These are phyloP conservation scores for Tripterygium wilfordii DNA, from an alignment of 177 flowering plant species.

Conservation along the genomic window DNA sequence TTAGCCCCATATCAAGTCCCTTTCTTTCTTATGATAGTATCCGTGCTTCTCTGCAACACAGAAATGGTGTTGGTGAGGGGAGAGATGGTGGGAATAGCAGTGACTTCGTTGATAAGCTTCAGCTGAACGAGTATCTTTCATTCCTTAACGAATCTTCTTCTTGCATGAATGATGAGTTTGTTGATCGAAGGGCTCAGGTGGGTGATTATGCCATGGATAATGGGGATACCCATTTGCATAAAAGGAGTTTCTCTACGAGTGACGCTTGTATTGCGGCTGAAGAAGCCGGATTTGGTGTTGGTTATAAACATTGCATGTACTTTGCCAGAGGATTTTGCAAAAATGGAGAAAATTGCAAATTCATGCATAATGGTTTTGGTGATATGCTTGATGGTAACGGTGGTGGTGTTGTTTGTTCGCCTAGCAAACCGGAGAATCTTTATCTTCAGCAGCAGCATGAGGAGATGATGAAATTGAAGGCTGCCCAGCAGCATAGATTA, in stretches of 20 bases:
- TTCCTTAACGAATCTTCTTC: conserved; percentile 23
- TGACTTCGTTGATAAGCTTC: conserved; percentile 22
- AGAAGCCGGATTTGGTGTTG: conserved; percentile 35
- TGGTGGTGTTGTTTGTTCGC: conserved; percentile 32
- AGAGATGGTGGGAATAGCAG: not conserved
- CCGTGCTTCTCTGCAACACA: conserved; percentile 7
- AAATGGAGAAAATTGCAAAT: conserved; percentile 75
- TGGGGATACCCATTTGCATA: conserved; percentile 33
- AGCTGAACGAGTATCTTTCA: conserved; percentile 25
- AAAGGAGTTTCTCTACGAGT: conserved; percentile 69
- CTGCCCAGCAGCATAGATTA: conserved; percentile 42
- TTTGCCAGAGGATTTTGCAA: conserved; percentile 74
- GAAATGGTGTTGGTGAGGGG: conserved; percentile 1
- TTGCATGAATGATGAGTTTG: conserved; percentile 16
- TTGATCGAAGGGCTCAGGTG: conserved; percentile 8
- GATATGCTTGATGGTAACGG: conserved; percentile 20
- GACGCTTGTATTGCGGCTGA: conserved; percentile 42
- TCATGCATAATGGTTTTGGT: conserved; percentile 44
- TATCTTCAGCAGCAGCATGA: conserved; percentile 25
- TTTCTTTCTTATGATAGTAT: conserved; percentile 21
- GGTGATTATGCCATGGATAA: conserved; percentile 4
- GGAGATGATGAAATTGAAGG: conserved; percentile 53
- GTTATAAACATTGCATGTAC: conserved; percentile 80
- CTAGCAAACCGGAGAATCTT: conserved; percentile 36
- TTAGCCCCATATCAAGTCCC: conserved; percentile 23